Evolutionary conservation across 768 basidiomycete species (phyloP), one percentile per base, ranked within the genome.

Genomic region (Naganishia friedmannii): DNA sequence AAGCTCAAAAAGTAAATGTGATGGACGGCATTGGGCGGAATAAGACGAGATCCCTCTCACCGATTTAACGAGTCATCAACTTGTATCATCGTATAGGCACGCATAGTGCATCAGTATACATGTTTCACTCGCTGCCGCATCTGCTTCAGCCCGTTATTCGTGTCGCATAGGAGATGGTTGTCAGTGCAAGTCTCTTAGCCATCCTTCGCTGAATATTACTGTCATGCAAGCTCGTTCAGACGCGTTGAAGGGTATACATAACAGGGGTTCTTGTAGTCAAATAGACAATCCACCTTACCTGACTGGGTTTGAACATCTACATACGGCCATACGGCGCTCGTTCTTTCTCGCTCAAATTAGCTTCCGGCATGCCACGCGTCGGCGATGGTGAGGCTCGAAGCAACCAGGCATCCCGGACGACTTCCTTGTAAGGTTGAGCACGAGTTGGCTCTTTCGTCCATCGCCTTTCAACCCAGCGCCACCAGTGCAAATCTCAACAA

Each of bases 331-430:
- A n/a, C n/a, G n/a, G n/a, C n/a, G n/a, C n/a, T n/a, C n/a, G n/a
- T n/a, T n/a, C n/a, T n/a, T n/a, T n/a, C n/a, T n/a, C n/a, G n/a
- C 34, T 37, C 34, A 26, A 28, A 12, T 63, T 63, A 63, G 60
- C 39, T 42, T 63, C 60, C 60, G 60, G 17, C 12, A 12, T 45
- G 60, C 60, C 60, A 63, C 60, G 60, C 60, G 60, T 63, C 39
- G 23, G 60, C 39, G 60, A 63, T 42, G 60, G n/a, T 34, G 32
- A 13, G 42, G 3, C 54, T 34, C 54, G 54, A 34, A 51, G 57
- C 34, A 32, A 13, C 28, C 29, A n/a, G 39, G 34, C 57, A 57
- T 31, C 31, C 55, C 26, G 13, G 7, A 56, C 55, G 26, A 32
- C 19, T 28, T 3, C 29, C 6, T 32, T 23, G 53, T 53, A 3